Percentiles rank a stretch among this genome's conserved stretches.
Conservation (phyloP, 441 rosid species). For the Arabidopsis lyrata region DNA sequence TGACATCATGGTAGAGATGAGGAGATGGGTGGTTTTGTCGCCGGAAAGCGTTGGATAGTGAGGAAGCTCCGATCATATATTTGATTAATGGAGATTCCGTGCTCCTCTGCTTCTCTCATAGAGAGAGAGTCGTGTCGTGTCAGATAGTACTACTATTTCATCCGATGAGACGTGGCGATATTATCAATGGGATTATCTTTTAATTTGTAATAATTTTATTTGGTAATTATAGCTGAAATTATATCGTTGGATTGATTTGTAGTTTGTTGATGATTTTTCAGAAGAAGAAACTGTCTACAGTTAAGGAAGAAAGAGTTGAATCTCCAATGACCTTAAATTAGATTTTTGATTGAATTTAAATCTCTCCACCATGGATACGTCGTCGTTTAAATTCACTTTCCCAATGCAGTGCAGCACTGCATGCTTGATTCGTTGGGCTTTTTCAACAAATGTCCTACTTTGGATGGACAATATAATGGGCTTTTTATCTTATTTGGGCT, state of each 20-base stretch:
- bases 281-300: too few relatives aligned
- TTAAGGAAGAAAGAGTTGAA: too few relatives aligned
- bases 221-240: not conserved
- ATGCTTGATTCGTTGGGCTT: not conserved
- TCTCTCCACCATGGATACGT: too few relatives aligned
- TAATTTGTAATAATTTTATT: not conserved
- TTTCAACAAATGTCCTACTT: not conserved
- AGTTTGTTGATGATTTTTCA: not conserved
- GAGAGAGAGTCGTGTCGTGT: constrained; percentile 35
- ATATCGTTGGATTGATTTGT: not conserved
- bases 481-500: constrained; percentile 1
- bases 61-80: not conserved
- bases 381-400: too few relatives aligned
- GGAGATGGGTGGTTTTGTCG: too few relatives aligned
- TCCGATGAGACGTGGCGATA: constrained; percentile 1
- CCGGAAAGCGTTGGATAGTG: too few relatives aligned
- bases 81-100: constrained; percentile 15
- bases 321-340: not conserved
- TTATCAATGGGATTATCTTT: not conserved
- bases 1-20: constrained; percentile 23
- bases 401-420: not conserved
- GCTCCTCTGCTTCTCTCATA: constrained; percentile 11
- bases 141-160: not conserved
- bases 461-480: not conserved
- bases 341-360: too few relatives aligned